Base-by-base conservation (phyloP, 1,139 yeast genomes). In the Yamadazyma spencermartinsiae region DNA sequence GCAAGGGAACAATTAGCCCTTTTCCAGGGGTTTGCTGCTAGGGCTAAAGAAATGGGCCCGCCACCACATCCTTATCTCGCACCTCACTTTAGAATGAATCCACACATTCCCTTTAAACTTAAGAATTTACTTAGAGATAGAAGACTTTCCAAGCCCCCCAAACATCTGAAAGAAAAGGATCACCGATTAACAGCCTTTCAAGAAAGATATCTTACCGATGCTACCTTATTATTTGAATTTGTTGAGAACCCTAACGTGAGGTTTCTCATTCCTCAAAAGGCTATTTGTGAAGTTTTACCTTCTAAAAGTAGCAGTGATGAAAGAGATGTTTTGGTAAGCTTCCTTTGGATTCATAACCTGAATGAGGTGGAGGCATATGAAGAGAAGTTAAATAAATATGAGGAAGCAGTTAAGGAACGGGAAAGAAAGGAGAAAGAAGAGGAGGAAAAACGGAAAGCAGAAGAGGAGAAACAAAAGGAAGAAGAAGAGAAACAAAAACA, bases 221-320 rank as follows among this genome's bases (percentile, higher is more conserved):
- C 95, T 0, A 85, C 87, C 35, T 60, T 92, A 34, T 80, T 89
- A 11, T 82, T 92, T 60, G 98, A 92, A 59, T 90, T 82, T 61
- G 75, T 75, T 28, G 98, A 92, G 51, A 83, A 82, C 56, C 77
- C 94, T 0, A 76, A 83, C 38, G 83, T 83, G 8, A 72, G 98
- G 40, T 90, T 77, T 52, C 63, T 76, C 43, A 54, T 90, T 2
- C 97, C 98, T 0, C 82, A 82, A 46, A 79, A 85, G 48, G 77
- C 92, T 1, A 75, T 90, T 4, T 69, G 85, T 45, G 97, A 90
- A 60, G 77, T 79, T 4, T 47, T 77, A 8, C 60, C 61, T 2
- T 56, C 60, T 3, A 66, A 62, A 35, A 57, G 43, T 30, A 38
- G 51, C 11, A 46, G 51, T 28, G 51, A 50, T 15, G 50, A 44